These are phyloP conservation scores for Musa beccarii DNA, from an alignment of 176 grass and related monocot genomes.

Conservation along the genomic window DNA sequence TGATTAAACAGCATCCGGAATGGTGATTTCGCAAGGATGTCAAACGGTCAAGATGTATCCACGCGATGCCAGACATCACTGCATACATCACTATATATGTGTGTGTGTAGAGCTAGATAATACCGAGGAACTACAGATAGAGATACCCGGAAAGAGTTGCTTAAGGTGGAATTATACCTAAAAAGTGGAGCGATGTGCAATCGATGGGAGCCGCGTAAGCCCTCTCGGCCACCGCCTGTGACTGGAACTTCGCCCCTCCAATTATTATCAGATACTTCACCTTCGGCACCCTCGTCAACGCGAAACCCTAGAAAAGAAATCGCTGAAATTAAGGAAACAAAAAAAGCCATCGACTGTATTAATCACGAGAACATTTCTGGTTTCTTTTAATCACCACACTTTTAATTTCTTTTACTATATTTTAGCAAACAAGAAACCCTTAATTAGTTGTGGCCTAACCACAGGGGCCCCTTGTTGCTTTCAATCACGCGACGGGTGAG, in stretches of 20 bases:
- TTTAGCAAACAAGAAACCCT: background rate
- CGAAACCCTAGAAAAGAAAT: slow-evolving; percentile 34
- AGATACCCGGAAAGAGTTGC: background rate
- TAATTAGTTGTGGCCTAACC: background rate
- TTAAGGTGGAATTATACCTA: slow-evolving; percentile 36
- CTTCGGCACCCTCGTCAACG: slow-evolving; percentile 68
- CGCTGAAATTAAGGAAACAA: background rate
- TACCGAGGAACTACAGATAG: too few relatives aligned
- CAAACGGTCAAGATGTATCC: too few relatives aligned
- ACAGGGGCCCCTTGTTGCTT: too few relatives aligned
- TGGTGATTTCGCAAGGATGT: too few relatives aligned
- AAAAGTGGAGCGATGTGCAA: slow-evolving; percentile 65
- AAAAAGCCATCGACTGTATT: background rate
- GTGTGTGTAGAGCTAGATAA: too few relatives aligned
- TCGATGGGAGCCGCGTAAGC: slow-evolving; percentile 49
- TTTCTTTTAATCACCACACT: background rate
- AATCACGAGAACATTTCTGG: too few relatives aligned
- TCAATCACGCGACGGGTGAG: background rate
- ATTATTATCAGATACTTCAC: slow-evolving; percentile 73
- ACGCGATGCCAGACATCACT: too few relatives aligned
- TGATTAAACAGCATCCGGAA: too few relatives aligned
- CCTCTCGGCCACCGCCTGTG: slow-evolving; percentile 36
- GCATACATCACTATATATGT: too few relatives aligned
- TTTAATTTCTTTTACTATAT: background rate
- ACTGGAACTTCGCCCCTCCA: slow-evolving; percentile 52